These are phyloP conservation scores for Ganoderma boninense DNA, from an alignment of 1,284 basidiomycete genomes.

Conservation along the genomic window DNA sequence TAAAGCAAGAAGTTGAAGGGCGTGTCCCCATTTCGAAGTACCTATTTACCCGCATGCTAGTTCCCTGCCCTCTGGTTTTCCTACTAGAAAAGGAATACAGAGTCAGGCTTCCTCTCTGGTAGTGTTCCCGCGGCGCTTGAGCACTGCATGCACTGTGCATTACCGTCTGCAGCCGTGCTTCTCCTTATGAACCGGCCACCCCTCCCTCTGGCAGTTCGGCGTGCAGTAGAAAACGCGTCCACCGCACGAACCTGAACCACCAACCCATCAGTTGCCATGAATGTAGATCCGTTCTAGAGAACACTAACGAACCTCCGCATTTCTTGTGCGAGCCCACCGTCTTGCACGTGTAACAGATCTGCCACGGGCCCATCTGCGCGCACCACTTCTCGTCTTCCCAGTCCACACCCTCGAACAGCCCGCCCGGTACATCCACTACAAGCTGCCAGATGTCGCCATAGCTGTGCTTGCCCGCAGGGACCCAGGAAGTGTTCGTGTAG, in stretches of 20 bases:
- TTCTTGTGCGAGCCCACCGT: conserved; percentile 48
- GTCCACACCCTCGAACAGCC: conserved; percentile 46
- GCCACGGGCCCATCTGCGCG: conserved; percentile 50
- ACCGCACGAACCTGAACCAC: conserved; percentile 35
- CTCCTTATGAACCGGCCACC: conserved; percentile 43
- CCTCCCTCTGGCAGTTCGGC: conserved; percentile 39
- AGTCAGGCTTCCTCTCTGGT: too few species aligned
- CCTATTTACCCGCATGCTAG: too few species aligned
- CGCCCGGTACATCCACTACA: conserved; percentile 45
- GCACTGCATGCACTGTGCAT: not conserved
- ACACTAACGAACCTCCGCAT: conserved; percentile 45
- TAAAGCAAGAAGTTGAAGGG: too few species aligned
- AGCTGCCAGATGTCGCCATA: conserved; percentile 53
- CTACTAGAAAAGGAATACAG: too few species aligned
- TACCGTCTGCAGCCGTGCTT: conserved; percentile 34
- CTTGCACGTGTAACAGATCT: conserved; percentile 51
- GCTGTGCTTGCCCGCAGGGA: conserved; percentile 42
- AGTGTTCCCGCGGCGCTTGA: too few species aligned
- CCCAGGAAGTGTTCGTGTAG: conserved; percentile 47
- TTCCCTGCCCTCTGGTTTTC: too few species aligned
- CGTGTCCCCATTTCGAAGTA: too few species aligned
- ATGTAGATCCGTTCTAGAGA: not conserved
- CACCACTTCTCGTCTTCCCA: conserved; percentile 47
- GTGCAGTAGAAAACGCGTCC: conserved; percentile 42
- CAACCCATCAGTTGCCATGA: not conserved